A percentile compares a stretch with the other conserved stretches of the same genome.
Evolutionary conservation across 2,329 filamentous ascomycete genomes (phyloP).

Genomic region (Cordyceps fumosorosea): DNA sequence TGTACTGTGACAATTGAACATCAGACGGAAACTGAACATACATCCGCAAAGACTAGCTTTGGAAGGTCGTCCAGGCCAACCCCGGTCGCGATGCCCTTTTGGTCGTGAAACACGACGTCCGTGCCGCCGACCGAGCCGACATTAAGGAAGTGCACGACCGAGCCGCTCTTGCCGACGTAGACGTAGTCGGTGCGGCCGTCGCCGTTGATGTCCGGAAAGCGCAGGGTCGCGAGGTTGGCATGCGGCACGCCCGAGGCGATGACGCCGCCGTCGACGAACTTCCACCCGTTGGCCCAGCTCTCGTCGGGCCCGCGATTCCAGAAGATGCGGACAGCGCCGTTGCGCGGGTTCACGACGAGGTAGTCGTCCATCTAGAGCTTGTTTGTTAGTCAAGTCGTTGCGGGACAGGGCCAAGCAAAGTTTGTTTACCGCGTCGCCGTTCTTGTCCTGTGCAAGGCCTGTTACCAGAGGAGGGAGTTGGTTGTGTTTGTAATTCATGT

Average conservation of each 20-base stretch:
- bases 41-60: constrained; percentile 17
- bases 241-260: constrained; percentile 21
- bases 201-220: constrained; percentile 22
- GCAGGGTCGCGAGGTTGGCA: constrained; percentile 18
- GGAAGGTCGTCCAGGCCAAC: constrained; percentile 12
- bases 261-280: constrained; percentile 18
- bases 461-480: no score
- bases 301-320: constrained; percentile 19
- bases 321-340: constrained; percentile 16
- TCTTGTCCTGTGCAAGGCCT: constrained; percentile 15
- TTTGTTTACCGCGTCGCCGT: constrained; percentile 17
- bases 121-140: constrained; percentile 15
- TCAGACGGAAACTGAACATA: neutral
- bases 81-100: constrained; percentile 16
- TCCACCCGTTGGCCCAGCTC: constrained; percentile 18
- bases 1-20: neutral
- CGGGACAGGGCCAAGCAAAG: no score
- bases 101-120: constrained; percentile 13
- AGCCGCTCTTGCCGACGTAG: constrained; percentile 18
- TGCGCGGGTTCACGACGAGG: constrained; percentile 13
- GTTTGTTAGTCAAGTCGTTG: neutral
- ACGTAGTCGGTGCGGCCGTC: constrained; percentile 22
- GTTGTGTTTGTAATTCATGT: neutral
- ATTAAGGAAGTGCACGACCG: constrained; percentile 18
- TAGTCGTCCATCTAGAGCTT: constrained; percentile 16